These are phyloP conservation scores for Isabelozyma heimii DNA, from an alignment of 805 yeast genomes.

Conservation along the genomic window DNA sequence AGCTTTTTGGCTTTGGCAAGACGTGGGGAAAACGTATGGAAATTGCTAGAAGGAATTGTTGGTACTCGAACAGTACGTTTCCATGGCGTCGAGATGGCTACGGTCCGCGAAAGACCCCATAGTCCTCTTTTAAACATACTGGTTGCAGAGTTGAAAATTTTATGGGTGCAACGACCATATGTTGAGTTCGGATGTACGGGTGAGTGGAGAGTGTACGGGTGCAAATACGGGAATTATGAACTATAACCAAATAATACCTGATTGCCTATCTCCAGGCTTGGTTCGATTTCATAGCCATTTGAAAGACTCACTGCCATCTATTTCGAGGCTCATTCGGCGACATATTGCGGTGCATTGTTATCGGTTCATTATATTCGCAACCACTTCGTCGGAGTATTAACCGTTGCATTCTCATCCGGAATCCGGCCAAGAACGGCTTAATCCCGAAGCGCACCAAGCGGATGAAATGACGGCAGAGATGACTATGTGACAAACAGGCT, in stretches of 20 bases:
- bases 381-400: too few species aligned
- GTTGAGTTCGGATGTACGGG: not conserved
- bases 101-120: not conserved
- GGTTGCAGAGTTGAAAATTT: not conserved
- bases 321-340: too few species aligned
- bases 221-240: too few species aligned
- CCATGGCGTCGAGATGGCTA: not conserved
- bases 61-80: not conserved
- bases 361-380: too few species aligned
- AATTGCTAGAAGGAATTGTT: not conserved
- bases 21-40: conserved; percentile 4
- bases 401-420: not conserved
- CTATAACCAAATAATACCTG: too few species aligned
- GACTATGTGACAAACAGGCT: not conserved
- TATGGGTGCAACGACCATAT: not conserved
- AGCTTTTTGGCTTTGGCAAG: conserved; percentile 9
- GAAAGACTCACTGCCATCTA: too few species aligned
- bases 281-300: too few species aligned
- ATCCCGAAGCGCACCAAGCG: too few species aligned
- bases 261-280: too few species aligned
- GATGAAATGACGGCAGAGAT: not conserved
- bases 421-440: too few species aligned
- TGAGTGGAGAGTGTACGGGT: not conserved
- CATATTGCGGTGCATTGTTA: too few species aligned
- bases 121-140: not conserved